A percentile compares a stretch with the other conserved stretches of the same genome.
Conservation (phyloP, 176 grass and related monocot genomes). For the Elaeis guineensis region DNA sequence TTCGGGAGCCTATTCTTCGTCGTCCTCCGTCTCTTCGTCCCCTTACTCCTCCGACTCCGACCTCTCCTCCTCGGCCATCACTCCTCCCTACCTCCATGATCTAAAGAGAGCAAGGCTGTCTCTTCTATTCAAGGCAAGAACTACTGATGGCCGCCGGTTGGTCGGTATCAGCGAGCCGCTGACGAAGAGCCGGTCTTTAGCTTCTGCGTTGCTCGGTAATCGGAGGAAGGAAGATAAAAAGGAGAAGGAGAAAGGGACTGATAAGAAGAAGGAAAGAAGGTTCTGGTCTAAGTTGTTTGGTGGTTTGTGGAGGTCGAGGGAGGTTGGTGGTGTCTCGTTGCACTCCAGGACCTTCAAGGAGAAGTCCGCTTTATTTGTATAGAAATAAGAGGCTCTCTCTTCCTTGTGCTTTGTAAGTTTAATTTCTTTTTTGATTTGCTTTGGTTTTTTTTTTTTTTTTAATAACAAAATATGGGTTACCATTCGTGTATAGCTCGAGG, state of each 20-base stretch:
- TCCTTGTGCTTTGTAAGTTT: no score
- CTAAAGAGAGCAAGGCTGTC: neutral
- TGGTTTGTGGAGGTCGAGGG: constrained; percentile 22
- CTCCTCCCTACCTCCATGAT: constrained; percentile 18
- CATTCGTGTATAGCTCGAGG: no score
- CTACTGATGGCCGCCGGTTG: neutral
- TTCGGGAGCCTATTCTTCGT: constrained; percentile 11
- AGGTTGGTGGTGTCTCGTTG: constrained; percentile 24
- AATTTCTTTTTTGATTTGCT: no score
- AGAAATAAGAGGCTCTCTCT: no score
- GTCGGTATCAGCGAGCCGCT: constrained; percentile 2
- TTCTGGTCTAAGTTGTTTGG: constrained; percentile 69
- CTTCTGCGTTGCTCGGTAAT: constrained; percentile 13
- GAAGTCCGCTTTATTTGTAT: neutral
- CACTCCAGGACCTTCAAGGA: constrained; percentile 47
- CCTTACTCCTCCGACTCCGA: constrained; percentile 23
- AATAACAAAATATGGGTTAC: no score
- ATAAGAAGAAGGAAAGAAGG: constrained; percentile 34
- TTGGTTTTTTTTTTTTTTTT: no score
- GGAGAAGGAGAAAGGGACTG: constrained; percentile 4
- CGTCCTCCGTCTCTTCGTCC: constrained; percentile 26
- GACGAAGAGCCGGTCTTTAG: constrained; percentile 33
- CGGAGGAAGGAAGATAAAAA: constrained; percentile 26
- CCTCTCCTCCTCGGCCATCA: constrained; percentile 24
- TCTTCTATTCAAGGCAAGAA: constrained; percentile 24